These are phyloP conservation scores for Microcera coccophila DNA, from an alignment of 2,329 filamentous ascomycete genomes.

Conservation along the genomic window DNA sequence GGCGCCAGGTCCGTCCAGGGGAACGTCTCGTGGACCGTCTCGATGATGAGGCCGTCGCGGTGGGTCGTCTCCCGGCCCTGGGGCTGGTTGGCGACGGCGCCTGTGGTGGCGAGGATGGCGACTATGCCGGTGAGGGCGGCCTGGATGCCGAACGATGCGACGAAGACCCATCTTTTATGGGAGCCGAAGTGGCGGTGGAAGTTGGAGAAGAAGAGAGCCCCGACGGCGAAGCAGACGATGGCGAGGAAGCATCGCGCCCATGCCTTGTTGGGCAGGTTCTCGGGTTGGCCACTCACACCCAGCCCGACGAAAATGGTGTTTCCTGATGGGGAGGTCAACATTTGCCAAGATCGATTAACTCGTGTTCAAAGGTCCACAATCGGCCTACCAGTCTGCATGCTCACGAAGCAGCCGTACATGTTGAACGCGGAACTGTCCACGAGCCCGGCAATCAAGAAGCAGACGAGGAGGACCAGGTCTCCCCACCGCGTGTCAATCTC, in stretches of 20 bases:
- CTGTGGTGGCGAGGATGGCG: conserved; percentile 22
- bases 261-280: conserved; percentile 23
- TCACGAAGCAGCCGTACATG: conserved; percentile 29
- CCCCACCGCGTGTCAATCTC: conserved; percentile 23
- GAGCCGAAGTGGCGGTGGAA: conserved; percentile 25
- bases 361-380: not conserved
- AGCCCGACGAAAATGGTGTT: conserved; percentile 28
- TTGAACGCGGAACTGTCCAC: conserved; percentile 28
- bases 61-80: conserved; percentile 13
- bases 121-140: conserved; percentile 22
- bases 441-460: conserved; percentile 25
- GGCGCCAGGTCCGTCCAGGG: conserved; percentile 22
- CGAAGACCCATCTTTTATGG: conserved; percentile 26
- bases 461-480: conserved; percentile 21
- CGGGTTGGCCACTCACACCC: conserved; percentile 24
- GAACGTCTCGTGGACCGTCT: conserved; percentile 20
- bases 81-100: conserved; percentile 19
- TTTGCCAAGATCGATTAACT: not conserved
- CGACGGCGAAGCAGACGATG: conserved; percentile 23
- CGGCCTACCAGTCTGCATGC: conserved; percentile 29
- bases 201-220: conserved; percentile 26
- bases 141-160: conserved; percentile 21
- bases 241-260: conserved; percentile 28
- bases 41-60: conserved; percentile 18
- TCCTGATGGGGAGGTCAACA: conserved; percentile 7